Evolutionary conservation across 805 yeast genomes (phyloP).

Genomic region (Barnettozyma siamensis): DNA sequence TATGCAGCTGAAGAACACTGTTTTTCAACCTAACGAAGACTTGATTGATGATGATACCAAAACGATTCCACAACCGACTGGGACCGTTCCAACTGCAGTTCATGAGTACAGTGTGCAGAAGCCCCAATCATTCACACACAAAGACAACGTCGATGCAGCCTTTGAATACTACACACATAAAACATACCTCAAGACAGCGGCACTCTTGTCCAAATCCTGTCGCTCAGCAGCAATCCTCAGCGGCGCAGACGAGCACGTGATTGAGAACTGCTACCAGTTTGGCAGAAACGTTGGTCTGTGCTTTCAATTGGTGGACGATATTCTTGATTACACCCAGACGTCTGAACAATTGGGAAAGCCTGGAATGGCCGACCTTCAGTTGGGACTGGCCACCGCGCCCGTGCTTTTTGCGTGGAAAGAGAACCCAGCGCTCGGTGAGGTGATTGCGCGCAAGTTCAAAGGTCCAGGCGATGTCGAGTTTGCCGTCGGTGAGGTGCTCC

Average conservation of each 20-base stretch:
- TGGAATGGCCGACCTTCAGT: conserved; percentile 87
- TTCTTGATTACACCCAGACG: conserved; percentile 90
- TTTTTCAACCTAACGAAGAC: conserved; percentile 45
- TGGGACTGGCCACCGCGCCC: conserved; percentile 97
- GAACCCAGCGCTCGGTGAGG: conserved; percentile 75
- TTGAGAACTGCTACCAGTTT: conserved; percentile 83
- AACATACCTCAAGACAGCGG: conserved; percentile 92
- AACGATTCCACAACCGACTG: conserved; percentile 51
- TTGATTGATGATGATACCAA: conserved; percentile 38
- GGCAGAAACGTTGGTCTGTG: conserved; percentile 93
- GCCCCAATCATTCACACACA: conserved; percentile 41
- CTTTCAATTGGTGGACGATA: conserved; percentile 94
- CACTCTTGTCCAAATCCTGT: conserved; percentile 88
- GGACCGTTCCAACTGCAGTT: conserved; percentile 51
- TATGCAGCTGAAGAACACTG: conserved; percentile 96
- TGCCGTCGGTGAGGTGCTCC: conserved; percentile 71
- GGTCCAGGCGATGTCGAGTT: conserved; percentile 76
- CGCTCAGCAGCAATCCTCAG: conserved; percentile 90
- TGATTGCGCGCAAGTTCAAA: conserved; percentile 79
- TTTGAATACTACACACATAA: conserved; percentile 94
- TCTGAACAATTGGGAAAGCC: conserved; percentile 88
- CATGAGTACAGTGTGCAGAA: conserved; percentile 30
- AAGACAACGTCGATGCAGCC: conserved; percentile 72
- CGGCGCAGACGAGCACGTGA: conserved; percentile 69
- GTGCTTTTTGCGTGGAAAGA: conserved; percentile 91